Percentiles rank a stretch among this genome's conserved stretches.
These are phyloP conservation scores for Pseudogymnoascus sp. DNA, from an alignment of 2,329 filamentous ascomycete genomes.

Conservation along the genomic window DNA sequence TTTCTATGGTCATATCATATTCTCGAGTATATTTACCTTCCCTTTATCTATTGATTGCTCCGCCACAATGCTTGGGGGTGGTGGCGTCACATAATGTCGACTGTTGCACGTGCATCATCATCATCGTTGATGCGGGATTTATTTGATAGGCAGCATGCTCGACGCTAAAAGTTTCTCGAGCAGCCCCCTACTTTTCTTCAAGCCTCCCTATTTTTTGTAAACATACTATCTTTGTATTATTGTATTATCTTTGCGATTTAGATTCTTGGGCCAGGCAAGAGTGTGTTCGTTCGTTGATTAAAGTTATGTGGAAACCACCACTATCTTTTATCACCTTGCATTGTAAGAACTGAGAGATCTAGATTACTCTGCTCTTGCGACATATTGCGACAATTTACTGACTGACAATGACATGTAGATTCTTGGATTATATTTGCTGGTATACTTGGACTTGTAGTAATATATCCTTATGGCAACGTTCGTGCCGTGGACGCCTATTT, in stretches of 20 bases:
- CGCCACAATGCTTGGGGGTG: not conserved
- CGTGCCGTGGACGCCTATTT: conserved; percentile 40
- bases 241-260: not conserved
- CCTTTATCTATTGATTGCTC: not conserved
- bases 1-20: not conserved
- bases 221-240: not conserved
- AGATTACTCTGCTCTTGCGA: not conserved
- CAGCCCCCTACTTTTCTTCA: not conserved
- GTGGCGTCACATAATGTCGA: not conserved
- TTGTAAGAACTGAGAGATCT: not conserved
- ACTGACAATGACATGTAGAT: conserved; percentile 24
- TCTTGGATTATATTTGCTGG: conserved; percentile 32
- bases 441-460: conserved; percentile 29
- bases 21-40: not conserved
- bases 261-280: not conserved
- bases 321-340: not conserved
- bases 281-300: not conserved
- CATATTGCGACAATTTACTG: not conserved
- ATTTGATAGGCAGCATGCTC: not conserved
- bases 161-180: not conserved
- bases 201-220: not conserved
- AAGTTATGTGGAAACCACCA: not conserved
- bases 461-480: conserved; percentile 34
- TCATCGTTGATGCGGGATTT: not conserved
- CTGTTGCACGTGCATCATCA: not conserved